Conservation (phyloP, 2,329 filamentous ascomycete species). For the Hyphodiscus sp. region DNA sequence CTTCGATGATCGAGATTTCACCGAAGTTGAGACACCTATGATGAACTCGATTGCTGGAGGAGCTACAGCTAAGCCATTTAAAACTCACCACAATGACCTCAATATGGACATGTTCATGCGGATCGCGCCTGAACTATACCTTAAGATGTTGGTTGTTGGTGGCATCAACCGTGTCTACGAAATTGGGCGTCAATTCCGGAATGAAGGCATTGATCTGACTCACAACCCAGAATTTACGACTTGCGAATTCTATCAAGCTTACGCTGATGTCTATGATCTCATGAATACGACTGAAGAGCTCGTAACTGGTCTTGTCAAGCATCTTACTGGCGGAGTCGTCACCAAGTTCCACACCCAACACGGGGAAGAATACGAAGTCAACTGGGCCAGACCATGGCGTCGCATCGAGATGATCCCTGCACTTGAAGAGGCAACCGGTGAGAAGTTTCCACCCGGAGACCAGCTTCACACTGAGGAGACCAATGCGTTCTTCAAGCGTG, state of each 20-base stretch:
- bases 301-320: conserved; percentile 81
- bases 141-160: conserved; percentile 93
- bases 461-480: conserved; percentile 84
- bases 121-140: conserved; percentile 88
- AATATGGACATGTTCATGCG: conserved; percentile 94
- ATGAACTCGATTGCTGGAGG: conserved; percentile 95
- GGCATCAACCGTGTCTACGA: conserved; percentile 94
- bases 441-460: conserved; percentile 88
- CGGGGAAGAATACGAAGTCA: conserved; percentile 82
- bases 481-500: conserved; percentile 74
- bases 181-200: conserved; percentile 90
- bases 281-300: conserved; percentile 91
- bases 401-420: conserved; percentile 93
- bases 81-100: conserved; percentile 92
- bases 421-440: conserved; percentile 80
- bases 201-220: conserved; percentile 84
- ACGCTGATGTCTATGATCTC: conserved; percentile 84
- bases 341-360: conserved; percentile 82
- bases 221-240: conserved; percentile 99
- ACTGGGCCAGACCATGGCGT: conserved; percentile 95
- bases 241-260: conserved; percentile 95
- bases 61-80: conserved; percentile 90
- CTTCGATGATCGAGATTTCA: conserved; percentile 82
- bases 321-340: conserved; percentile 76
- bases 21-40: conserved; percentile 95